These are phyloP conservation scores for Gryganskiella cystojenkinii DNA, from an alignment of 192 early-diverging fungal genomes.

Conservation along the genomic window DNA sequence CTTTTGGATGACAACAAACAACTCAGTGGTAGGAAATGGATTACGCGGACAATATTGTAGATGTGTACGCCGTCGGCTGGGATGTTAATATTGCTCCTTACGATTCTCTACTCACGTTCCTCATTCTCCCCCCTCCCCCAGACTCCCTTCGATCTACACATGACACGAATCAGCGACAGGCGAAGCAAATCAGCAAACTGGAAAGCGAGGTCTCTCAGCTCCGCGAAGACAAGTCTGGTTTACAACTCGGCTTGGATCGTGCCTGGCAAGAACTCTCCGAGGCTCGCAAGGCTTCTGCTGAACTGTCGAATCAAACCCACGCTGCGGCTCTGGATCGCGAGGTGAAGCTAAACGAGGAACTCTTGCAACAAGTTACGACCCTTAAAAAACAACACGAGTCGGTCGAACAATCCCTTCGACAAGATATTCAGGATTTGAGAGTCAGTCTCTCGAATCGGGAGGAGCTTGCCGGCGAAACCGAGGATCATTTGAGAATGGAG, in stretches of 20 bases:
- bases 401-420: conserved; percentile 26
- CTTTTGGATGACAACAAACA: conserved; percentile 56
- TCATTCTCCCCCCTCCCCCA: no score
- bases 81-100: no score
- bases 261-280: conserved; percentile 35
- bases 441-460: conserved; percentile 54
- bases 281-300: conserved; percentile 33
- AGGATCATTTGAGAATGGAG: conserved; percentile 56
- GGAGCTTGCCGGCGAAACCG: conserved; percentile 52
- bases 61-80: no score
- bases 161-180: conserved; percentile 40
- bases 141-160: conserved; percentile 15
- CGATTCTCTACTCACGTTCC: no score
- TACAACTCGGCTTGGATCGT: conserved; percentile 36
- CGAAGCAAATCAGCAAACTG: conserved; percentile 27
- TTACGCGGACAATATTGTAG: no score
- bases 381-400: conserved; percentile 44
- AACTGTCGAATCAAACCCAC: conserved; percentile 44
- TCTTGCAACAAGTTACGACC: conserved; percentile 41
- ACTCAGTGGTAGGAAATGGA: conserved; percentile 36
- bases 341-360: conserved; percentile 55
- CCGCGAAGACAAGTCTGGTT: conserved; percentile 24
- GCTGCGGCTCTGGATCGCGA: conserved; percentile 60
- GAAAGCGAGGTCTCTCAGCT: conserved; percentile 24
- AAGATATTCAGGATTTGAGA: conserved; percentile 57